phyloP scores from a whole-genome alignment of 805 yeast genomes.

The Starmerella stigmatis region DNA sequence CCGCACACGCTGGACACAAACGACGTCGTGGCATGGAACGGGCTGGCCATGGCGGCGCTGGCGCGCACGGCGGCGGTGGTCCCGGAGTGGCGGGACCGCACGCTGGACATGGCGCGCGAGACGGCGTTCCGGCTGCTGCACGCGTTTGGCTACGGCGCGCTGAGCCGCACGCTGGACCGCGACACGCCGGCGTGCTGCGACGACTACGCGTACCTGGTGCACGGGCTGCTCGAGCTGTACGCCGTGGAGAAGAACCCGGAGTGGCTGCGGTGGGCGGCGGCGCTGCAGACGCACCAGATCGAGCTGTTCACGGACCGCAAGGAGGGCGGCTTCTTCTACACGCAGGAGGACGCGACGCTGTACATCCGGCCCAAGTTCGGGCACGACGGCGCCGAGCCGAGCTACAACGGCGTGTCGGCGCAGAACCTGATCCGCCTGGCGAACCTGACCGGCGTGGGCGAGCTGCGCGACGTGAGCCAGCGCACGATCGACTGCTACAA shows the following conservation, averaged over 20 bases:
- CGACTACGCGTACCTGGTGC: slow-evolving; percentile 32
- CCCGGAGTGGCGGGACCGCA: slow-evolving; percentile 4
- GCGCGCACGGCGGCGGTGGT: slow-evolving; percentile 18
- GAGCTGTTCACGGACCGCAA: slow-evolving; percentile 29
- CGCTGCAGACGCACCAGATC: slow-evolving; percentile 29
- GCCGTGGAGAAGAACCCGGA: slow-evolving; percentile 27
- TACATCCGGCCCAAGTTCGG: slow-evolving; percentile 32
- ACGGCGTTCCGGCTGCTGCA: neutral
- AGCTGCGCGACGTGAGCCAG: slow-evolving; percentile 1
- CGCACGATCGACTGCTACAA: slow-evolving; percentile 4
- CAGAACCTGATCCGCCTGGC: slow-evolving; percentile 24
- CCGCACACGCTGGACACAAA: slow-evolving; percentile 19
- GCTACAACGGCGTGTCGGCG: slow-evolving; percentile 31
- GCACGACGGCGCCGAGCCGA: slow-evolving; percentile 33
- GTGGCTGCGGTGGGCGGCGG: slow-evolving; percentile 28
- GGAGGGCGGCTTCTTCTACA: slow-evolving; percentile 29
- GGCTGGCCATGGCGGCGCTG: slow-evolving; percentile 30
- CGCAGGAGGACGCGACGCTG: slow-evolving; percentile 24
- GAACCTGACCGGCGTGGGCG: slow-evolving; percentile 2
- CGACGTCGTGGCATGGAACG: neutral
- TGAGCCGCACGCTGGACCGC: neutral
- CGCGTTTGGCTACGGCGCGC: neutral
- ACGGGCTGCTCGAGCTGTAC: slow-evolving; percentile 32
- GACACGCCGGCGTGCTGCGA: slow-evolving; percentile 22
- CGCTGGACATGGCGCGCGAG: slow-evolving; percentile 1